phyloP scores from a whole-genome alignment of 2,329 filamentous ascomycete genomes.

The Hypoxylon sp. region DNA sequence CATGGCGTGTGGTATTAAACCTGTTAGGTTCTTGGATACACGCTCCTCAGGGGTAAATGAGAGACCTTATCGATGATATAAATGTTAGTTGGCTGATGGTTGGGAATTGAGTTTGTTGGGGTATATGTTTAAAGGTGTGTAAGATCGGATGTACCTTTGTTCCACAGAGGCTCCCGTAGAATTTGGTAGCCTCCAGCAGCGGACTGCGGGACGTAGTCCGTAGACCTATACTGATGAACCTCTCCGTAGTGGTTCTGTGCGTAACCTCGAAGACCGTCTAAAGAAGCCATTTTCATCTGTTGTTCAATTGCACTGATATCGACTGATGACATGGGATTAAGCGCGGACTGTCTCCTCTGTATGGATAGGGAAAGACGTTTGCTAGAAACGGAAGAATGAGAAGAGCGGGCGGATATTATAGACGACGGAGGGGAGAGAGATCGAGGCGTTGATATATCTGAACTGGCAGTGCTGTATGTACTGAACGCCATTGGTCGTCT shows the following conservation, averaged over 20 bases:
- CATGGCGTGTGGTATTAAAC: constrained; percentile 73
- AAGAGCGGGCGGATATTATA: constrained; percentile 60
- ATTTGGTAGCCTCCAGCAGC: constrained; percentile 71
- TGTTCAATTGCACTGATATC: constrained; percentile 69
- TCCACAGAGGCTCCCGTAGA: constrained; percentile 71
- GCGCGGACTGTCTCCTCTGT: constrained; percentile 62
- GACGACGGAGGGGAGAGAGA: constrained; percentile 65
- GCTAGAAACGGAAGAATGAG: constrained; percentile 64
- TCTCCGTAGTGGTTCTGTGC: constrained; percentile 66
- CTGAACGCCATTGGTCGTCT: constrained; percentile 59
- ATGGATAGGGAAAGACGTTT: constrained; percentile 64
- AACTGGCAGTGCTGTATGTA: constrained; percentile 60
- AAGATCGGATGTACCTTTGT: constrained; percentile 64
- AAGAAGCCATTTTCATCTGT: constrained; percentile 69
- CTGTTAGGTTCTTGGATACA: constrained; percentile 72
- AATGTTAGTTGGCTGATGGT: constrained; percentile 26
- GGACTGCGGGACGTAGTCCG: constrained; percentile 65
- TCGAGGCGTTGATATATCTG: constrained; percentile 66
- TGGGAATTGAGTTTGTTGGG: constrained; percentile 22
- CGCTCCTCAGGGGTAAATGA: constrained; percentile 74
- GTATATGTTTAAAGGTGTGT: constrained; percentile 26
- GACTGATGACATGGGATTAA: constrained; percentile 68
- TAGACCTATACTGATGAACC: constrained; percentile 65
- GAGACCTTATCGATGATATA: constrained; percentile 63
- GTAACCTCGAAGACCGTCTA: constrained; percentile 72